Conservation (phyloP, 768 basidiomycete genomes). For the Rhodotorula graminis region DNA sequence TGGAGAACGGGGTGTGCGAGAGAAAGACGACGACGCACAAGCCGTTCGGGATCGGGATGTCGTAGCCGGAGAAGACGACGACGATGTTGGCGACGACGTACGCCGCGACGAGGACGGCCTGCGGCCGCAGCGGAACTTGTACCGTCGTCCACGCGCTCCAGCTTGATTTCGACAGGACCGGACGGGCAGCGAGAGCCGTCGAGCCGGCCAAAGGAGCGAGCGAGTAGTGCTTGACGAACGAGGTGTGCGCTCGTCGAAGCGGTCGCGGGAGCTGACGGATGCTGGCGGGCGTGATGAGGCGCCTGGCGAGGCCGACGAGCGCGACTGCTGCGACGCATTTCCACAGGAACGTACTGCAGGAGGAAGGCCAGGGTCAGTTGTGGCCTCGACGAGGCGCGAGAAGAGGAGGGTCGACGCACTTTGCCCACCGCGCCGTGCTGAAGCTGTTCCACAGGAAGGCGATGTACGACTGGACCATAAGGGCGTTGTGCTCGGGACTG, state of each 20-base stretch:
- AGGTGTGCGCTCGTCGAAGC: not conserved
- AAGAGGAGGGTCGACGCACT: not conserved
- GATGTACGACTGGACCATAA: not conserved
- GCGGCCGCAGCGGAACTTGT: constrained; percentile 7
- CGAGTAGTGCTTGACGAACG: not conserved
- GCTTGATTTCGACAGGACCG: not conserved
- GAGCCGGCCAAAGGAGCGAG: not conserved
- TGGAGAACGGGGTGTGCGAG: too few species aligned
- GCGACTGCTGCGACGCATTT: not conserved
- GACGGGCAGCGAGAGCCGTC: not conserved
- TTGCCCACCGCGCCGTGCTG: not conserved
- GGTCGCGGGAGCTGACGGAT: not conserved
- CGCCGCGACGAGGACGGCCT: not conserved
- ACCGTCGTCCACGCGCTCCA: constrained; percentile 1
- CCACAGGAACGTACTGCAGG: not conserved
- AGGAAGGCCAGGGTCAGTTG: not conserved
- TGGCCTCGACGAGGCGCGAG: not conserved
- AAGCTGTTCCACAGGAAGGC: not conserved
- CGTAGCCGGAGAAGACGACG: not conserved
- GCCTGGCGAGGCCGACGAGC: not conserved
- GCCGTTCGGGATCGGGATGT: not conserved
- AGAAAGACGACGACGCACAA: not conserved
- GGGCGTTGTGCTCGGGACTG: not conserved
- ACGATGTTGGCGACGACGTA: not conserved
- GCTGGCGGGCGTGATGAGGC: not conserved